Conservation (phyloP, 1,139 yeast species). For the Candida tropicalis region DNA sequence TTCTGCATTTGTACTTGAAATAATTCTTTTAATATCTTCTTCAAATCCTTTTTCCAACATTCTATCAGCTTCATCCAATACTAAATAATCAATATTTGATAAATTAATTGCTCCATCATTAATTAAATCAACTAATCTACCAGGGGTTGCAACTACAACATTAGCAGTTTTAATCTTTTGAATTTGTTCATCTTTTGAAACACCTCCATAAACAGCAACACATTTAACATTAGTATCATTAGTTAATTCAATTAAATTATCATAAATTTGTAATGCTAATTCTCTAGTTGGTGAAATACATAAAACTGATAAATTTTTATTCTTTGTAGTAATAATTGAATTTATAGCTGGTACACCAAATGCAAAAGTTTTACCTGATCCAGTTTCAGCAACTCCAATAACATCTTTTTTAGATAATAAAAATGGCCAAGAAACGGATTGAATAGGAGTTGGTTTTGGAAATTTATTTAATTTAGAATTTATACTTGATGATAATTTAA, state of each 20-base stretch:
- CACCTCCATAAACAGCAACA: constrained; percentile 96
- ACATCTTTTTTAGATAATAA: constrained; percentile 80
- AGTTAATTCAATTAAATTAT: constrained; percentile 73
- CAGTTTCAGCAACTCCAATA: constrained; percentile 98
- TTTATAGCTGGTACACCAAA: constrained; percentile 97
- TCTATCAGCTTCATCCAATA: constrained; percentile 96
- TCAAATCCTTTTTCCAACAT: constrained; percentile 97
- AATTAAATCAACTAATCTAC: constrained; percentile 87
- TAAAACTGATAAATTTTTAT: constrained; percentile 62
- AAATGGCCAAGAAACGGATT: constrained; percentile 97
- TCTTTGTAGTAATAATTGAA: constrained; percentile 48
- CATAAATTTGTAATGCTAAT: constrained; percentile 90
- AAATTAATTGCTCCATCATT: constrained; percentile 86
- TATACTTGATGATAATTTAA: constrained; percentile 59
- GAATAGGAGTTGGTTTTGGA: constrained; percentile 94
- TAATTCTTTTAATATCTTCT: constrained; percentile 87
- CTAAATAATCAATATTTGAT: constrained; percentile 70
- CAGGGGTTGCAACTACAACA: constrained; percentile 96
- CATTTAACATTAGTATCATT: constrained; percentile 63
- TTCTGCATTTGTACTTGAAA: constrained; percentile 50
- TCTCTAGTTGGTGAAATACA: constrained; percentile 97
- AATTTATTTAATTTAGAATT: constrained; percentile 63
- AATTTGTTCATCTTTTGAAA: constrained; percentile 91
- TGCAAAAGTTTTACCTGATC: constrained; percentile 96
- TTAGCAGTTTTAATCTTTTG: constrained; percentile 55